Conservation (phyloP, 768 basidiomycete genomes). For the Amanita phalloides region DNA sequence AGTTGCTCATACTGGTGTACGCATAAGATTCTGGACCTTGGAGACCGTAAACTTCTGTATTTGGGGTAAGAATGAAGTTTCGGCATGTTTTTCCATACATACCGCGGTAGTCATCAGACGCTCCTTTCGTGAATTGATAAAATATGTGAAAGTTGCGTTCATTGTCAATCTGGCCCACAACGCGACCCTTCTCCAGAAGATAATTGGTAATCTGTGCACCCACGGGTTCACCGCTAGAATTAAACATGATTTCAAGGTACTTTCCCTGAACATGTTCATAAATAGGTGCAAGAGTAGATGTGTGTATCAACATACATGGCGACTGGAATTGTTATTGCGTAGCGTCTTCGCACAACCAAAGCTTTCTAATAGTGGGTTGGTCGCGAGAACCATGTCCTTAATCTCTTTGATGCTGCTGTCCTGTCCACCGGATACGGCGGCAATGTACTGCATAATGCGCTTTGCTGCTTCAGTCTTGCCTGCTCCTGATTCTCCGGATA, state of each 20-base stretch:
- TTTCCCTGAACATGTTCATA: conserved; percentile 57
- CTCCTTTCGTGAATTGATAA: conserved; percentile 98
- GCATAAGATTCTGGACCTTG: conserved; percentile 95
- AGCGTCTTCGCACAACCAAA: conserved; percentile 99
- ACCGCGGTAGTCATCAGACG: conserved; percentile 85
- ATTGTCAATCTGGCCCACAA: conserved; percentile 92
- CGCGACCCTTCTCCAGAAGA: conserved; percentile 90
- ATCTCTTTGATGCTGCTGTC: conserved; percentile 93
- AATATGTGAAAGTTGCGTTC: conserved; percentile 99
- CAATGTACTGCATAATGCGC: conserved; percentile 99
- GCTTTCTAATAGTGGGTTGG: conserved; percentile 93
- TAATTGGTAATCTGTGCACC: conserved; percentile 99
- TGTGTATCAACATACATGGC: conserved; percentile 60
- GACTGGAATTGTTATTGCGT: conserved; percentile 96
- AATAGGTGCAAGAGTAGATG: conserved; percentile 8
- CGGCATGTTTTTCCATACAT: conserved; percentile 11
- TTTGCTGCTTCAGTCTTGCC: conserved; percentile 99
- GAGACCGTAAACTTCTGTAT: conserved; percentile 80
- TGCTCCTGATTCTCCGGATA: conserved; percentile 97
- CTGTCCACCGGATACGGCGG: conserved; percentile 84
- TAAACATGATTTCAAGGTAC: conserved; percentile 99
- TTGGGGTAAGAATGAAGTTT: conserved; percentile 7
- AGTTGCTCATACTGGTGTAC: conserved; percentile 88
- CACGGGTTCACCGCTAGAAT: conserved; percentile 82
- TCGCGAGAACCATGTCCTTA: conserved; percentile 99